Percentiles rank a stretch among this genome's conserved stretches.
Evolutionary conservation across 2,329 filamentous ascomycete species (phyloP).

Genomic region (Neonectria sp.): DNA sequence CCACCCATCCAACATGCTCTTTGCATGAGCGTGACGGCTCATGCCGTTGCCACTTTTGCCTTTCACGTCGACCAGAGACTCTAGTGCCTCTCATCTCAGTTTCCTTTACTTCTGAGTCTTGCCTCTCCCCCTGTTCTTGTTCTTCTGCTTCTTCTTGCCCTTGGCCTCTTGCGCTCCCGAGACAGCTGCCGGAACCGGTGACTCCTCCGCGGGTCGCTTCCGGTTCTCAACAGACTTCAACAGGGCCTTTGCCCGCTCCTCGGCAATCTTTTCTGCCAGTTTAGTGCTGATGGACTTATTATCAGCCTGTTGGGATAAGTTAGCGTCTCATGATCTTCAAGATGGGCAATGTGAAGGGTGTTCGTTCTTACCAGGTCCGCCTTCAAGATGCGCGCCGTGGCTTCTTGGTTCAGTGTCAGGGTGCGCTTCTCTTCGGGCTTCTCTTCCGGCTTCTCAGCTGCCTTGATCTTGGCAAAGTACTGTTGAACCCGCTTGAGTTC

Average conservation of each 20-base stretch:
- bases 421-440: slow-evolving; percentile 59
- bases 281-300: slow-evolving; percentile 67
- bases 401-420: slow-evolving; percentile 78
- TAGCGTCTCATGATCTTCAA: slow-evolving; percentile 30
- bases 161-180: slow-evolving; percentile 32
- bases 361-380: slow-evolving; percentile 77
- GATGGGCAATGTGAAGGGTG: neutral
- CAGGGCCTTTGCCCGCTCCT: slow-evolving; percentile 68
- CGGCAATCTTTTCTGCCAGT: slow-evolving; percentile 70
- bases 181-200: slow-evolving; percentile 42
- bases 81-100: neutral
- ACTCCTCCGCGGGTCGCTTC: slow-evolving; percentile 59
- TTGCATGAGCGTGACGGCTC: neutral
- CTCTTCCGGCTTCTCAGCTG: slow-evolving; percentile 73
- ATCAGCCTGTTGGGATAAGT: slow-evolving; percentile 56
- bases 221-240: slow-evolving; percentile 62
- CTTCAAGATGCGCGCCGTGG: slow-evolving; percentile 86
- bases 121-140: slow-evolving; percentile 49
- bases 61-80: neutral
- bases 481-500: slow-evolving; percentile 90
- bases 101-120: slow-evolving; percentile 32
- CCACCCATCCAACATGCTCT: neutral
- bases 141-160: slow-evolving; percentile 52
- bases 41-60: neutral
- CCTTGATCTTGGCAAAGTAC: slow-evolving; percentile 94